phyloP scores from a whole-genome alignment of 139 green algal genomes.

The Coccomyxa sp. region DNA sequence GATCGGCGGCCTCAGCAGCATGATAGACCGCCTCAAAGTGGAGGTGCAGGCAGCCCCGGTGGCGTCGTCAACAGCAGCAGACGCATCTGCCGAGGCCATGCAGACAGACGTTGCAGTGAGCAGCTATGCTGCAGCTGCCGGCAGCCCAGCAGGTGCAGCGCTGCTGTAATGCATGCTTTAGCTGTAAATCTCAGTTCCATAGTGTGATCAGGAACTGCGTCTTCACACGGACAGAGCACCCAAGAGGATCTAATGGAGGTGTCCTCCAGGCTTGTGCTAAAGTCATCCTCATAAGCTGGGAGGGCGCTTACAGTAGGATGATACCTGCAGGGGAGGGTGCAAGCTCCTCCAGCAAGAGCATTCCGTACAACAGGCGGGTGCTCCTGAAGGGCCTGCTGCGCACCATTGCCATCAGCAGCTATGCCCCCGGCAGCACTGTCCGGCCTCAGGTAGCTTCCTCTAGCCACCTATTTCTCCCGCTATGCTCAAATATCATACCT shows the following conservation, averaged over 20 bases:
- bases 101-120: background rate
- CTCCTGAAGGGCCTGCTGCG: slow-evolving; percentile 91
- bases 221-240: too few species aligned
- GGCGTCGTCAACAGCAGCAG: slow-evolving; percentile 4
- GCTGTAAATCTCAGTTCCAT: too few species aligned
- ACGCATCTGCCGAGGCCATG: slow-evolving; percentile 2
- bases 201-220: too few species aligned
- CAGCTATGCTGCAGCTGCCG: too few species aligned
- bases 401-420: slow-evolving; percentile 76
- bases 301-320: too few species aligned
- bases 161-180: too few species aligned
- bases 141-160: too few species aligned
- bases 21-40: slow-evolving; percentile 64
- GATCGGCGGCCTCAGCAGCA: slow-evolving; percentile 67
- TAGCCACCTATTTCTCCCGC: background rate
- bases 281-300: too few species aligned
- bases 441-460: slow-evolving; percentile 26
- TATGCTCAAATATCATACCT: too few species aligned
- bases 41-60: slow-evolving; percentile 48
- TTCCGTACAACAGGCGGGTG: slow-evolving; percentile 57
- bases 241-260: too few species aligned
- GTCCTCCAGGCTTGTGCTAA: too few species aligned
- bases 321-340: slow-evolving; percentile 3
- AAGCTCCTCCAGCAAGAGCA: background rate
- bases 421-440: slow-evolving; percentile 40